These are phyloP conservation scores for Aspergillus bombycis DNA, from an alignment of 2,329 filamentous ascomycete species.

Conservation along the genomic window DNA sequence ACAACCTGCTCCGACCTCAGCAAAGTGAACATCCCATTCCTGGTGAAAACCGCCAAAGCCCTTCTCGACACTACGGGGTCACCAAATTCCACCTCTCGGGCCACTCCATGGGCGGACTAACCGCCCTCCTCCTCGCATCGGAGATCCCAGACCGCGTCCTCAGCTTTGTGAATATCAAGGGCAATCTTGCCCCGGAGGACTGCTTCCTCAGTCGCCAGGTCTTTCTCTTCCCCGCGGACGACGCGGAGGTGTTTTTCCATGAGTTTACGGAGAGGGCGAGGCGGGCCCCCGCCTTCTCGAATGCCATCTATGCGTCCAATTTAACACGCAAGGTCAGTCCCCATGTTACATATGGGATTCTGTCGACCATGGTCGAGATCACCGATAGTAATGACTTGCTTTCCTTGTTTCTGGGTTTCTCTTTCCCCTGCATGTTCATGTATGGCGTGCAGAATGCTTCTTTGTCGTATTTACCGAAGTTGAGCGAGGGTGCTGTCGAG, in stretches of 20 bases:
- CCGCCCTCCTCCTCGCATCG: slow-evolving; percentile 26
- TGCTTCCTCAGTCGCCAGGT: slow-evolving; percentile 32
- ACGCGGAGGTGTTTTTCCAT: slow-evolving; percentile 22
- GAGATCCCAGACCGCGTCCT: slow-evolving; percentile 17
- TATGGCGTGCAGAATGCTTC: slow-evolving; percentile 25
- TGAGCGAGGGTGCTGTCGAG: slow-evolving; percentile 22
- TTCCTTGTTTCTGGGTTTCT: slow-evolving; percentile 20
- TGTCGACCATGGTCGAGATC: slow-evolving; percentile 29
- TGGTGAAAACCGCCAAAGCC: slow-evolving; percentile 26
- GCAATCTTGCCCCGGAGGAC: slow-evolving; percentile 30
- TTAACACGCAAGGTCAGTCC: slow-evolving; percentile 21
- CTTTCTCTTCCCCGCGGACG: slow-evolving; percentile 20
- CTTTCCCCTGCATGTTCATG: slow-evolving; percentile 27
- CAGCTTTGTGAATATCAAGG: slow-evolving; percentile 30
- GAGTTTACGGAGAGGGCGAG: slow-evolving; percentile 23
- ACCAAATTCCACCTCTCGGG: slow-evolving; percentile 27
- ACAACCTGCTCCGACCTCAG: slow-evolving; percentile 22
- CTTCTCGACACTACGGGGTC: slow-evolving; percentile 25
- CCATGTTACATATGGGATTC: slow-evolving; percentile 23
- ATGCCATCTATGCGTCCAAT: slow-evolving; percentile 24
- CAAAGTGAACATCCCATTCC: slow-evolving; percentile 27
- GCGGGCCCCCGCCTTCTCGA: slow-evolving; percentile 15
- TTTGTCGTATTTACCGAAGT: slow-evolving; percentile 24
- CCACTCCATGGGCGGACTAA: slow-evolving; percentile 31
- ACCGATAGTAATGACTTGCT: slow-evolving; percentile 26